Evolutionary conservation across 352 stramenopile species (phyloP).

Genomic region (Pythium volutum): DNA sequence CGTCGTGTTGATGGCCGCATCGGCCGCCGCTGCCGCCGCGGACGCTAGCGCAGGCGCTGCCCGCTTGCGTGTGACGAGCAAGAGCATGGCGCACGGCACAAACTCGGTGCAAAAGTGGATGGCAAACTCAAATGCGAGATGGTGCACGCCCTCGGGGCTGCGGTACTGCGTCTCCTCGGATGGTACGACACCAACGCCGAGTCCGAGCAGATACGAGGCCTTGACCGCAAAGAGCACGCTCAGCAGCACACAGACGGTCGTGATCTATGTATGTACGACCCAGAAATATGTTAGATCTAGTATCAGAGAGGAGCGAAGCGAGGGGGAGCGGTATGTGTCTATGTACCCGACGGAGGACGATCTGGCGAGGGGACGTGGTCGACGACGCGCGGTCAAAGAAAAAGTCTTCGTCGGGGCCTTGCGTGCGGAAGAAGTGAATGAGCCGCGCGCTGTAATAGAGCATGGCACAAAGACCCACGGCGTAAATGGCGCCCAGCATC

Average conservation of each 20-base stretch:
- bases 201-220: conserved; percentile 66
- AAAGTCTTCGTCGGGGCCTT: conserved; percentile 73
- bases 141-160: conserved; percentile 55
- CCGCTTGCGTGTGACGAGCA: conserved; percentile 63
- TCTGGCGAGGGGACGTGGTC: conserved; percentile 44
- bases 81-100: conserved; percentile 56
- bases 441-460: conserved; percentile 81
- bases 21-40: conserved; percentile 28
- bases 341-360: conserved; percentile 61
- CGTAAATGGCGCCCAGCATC: conserved; percentile 60
- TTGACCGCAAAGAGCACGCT: conserved; percentile 69
- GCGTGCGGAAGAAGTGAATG: conserved; percentile 77
- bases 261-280: no score
- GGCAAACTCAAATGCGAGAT: conserved; percentile 70
- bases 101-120: conserved; percentile 78
- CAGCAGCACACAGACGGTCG: conserved; percentile 64
- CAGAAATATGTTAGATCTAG: no score
- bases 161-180: conserved; percentile 64
- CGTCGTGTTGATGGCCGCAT: conserved; percentile 24
- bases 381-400: conserved; percentile 64
- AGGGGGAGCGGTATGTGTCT: neutral
- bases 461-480: conserved; percentile 58
- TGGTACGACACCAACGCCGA: conserved; percentile 55
- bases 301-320: neutral
- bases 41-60: conserved; percentile 21